Evolutionary conservation across 2,329 filamentous ascomycete genomes (phyloP), one percentile per base, ranked within the genome.

Genomic region (Pyrenophora seminiperda): DNA sequence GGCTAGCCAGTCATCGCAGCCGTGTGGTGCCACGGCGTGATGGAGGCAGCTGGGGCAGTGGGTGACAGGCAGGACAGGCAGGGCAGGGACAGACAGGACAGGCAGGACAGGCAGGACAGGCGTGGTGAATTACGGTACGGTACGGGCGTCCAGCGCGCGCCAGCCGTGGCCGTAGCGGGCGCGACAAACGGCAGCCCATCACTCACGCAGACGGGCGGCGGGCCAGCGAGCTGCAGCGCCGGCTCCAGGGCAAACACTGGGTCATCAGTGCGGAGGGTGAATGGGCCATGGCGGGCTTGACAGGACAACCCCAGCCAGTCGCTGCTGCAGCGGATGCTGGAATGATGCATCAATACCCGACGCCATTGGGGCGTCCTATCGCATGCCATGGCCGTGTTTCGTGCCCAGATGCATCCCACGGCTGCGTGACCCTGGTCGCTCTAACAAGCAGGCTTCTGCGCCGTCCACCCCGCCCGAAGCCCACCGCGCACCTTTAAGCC

Each of bases 331-430:
- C 52, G 47, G 18, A 45, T 44, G 57, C 45, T 51, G 56, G 41
- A 50, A 50, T 65, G 61, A 59, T 68, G 67, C 67, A 70, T 46
- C 57, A 52, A 53, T 67, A 68, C 69, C 69, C 68, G 67, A 71
- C 66, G 54, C 41, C 52, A 47, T 58, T 62, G 66, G 53, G 68
- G 68, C 68, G 62, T 56, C 68, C 62, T 67, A 71, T 69, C 45
- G 56, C 56, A 63, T 43, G 38, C 47, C 50, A 49, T 40, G 43
- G 27, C 33, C 30, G 24, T 36, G 56, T 57, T 60, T 62, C 53
- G 61, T 56, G 53, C 54, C 38, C 51, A 50, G 38, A 46, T 47
- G 55, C 55, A 62, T 63, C 66, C 64, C 62, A 64, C 64, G 62
- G 60, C 32, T 33, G 31, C 34, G 31, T 20, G 33, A 45, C 41